Conservation (phyloP, 2,329 filamentous ascomycete genomes). For the Akanthomyces uredinophilus region DNA sequence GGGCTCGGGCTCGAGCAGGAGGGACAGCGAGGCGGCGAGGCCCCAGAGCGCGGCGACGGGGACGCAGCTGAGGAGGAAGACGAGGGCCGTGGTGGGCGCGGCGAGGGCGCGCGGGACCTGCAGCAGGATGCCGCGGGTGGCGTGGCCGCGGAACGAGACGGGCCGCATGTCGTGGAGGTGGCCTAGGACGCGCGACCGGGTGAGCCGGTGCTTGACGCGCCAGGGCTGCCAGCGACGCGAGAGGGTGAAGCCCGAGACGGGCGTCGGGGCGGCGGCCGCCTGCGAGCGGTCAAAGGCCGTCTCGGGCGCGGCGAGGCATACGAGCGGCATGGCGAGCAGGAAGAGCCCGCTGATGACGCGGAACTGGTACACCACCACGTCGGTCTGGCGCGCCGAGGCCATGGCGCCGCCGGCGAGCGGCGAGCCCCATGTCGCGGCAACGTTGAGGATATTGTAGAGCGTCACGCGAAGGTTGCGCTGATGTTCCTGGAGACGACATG, state of each 20-base stretch:
- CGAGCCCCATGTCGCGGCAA: constrained; percentile 47
- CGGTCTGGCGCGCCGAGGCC: constrained; percentile 32
- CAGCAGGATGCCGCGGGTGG: constrained; percentile 30
- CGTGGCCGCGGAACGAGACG: constrained; percentile 30
- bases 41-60: constrained; percentile 45
- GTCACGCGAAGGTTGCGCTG: constrained; percentile 42
- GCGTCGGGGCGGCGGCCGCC: constrained; percentile 17
- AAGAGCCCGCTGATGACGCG: constrained; percentile 47
- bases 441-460: constrained; percentile 39
- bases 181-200: constrained; percentile 27
- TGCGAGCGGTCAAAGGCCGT: constrained; percentile 44
- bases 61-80: constrained; percentile 40
- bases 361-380: constrained; percentile 44
- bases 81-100: constrained; percentile 45
- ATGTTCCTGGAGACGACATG: constrained; percentile 40
- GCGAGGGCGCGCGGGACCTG: constrained; percentile 43
- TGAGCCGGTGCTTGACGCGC: constrained; percentile 25
- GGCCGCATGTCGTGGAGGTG: constrained; percentile 39
- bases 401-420: constrained; percentile 48
- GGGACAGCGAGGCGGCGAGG: constrained; percentile 38
- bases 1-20: constrained; percentile 42
- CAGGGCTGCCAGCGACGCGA: constrained; percentile 19
- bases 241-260: constrained; percentile 17
- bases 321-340: constrained; percentile 39
- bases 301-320: constrained; percentile 47